Evolutionary conservation across 371 early-diverging fungal species (phyloP), one percentile per base, ranked within the genome.

Genomic region (Dichotomocladium elegans): DNA sequence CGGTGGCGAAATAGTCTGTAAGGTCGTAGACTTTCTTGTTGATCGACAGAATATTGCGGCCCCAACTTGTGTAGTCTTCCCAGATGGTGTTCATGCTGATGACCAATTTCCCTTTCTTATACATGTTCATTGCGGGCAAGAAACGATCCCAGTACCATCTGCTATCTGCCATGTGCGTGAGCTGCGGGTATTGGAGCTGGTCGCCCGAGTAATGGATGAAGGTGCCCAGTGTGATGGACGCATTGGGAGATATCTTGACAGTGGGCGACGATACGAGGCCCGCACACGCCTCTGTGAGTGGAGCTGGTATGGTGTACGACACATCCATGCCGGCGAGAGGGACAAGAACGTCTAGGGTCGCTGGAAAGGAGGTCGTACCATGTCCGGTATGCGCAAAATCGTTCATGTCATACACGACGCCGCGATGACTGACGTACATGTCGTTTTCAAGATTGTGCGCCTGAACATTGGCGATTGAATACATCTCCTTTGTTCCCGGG

Each of bases 11-110:
- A 54, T 92, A 93, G 34, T 76, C 69, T 30, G 87, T 84, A 55
- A 93, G 64, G 47, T 93, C 93, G 47, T 89, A 93, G 1, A 92
- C 78, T 44, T 80, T 78, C 50, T 85, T 76, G 58, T 90, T 79
- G 55, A 91, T 77, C n/a, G 88, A 80, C 1, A 81, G 68, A 64
- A 86, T 83, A 45, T 80, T 66, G 15, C 74, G 72, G 26, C 69
- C 68, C 59, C 71, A 74, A 14, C 74, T 72, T 41, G 64, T 60
- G 42, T 66, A 68, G 21, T 82, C 82, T 3, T 53, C 66, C 46
- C 61, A 63, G 8, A 85, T 51, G n/a, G 64, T 62, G 8, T 70
- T 66, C 22, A 76, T 45, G 7, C 69, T 67, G 46, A 66, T 49
- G 2, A 78, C 92, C 11, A 90, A 43, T 24, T 79, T 75, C n/a